Evolutionary conservation across 768 basidiomycete species (phyloP).

Genomic region (Leccinum subgranulosum): DNA sequence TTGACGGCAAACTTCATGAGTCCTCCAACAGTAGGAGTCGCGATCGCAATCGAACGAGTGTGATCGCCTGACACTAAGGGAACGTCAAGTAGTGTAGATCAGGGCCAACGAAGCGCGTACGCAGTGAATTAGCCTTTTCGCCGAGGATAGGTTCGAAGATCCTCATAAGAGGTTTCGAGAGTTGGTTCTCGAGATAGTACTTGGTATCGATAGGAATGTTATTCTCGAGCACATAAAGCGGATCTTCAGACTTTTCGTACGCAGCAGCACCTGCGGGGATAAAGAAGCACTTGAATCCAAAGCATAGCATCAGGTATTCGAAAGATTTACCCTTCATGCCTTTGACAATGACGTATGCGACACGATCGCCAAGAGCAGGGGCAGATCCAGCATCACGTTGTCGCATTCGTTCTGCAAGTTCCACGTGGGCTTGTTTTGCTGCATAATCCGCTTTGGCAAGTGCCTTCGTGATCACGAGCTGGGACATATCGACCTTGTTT

Average conservation of each 20-base stretch:
- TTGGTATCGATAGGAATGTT: constrained; percentile 97
- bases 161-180: constrained; percentile 93
- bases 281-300: background rate
- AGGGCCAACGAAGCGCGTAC: constrained; percentile 43
- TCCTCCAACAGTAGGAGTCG: constrained; percentile 94
- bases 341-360: constrained; percentile 98
- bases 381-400: constrained; percentile 97
- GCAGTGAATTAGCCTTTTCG: constrained; percentile 79
- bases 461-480: constrained; percentile 98
- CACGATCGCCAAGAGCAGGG: constrained; percentile 96
- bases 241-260: constrained; percentile 98
- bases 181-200: constrained; percentile 97
- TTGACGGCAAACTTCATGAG: constrained; percentile 99
- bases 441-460: constrained; percentile 90
- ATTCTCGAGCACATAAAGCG: constrained; percentile 95
- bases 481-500: constrained; percentile 98
- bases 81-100: constrained; percentile 2
- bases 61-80: constrained; percentile 89
- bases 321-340: constrained; percentile 75
- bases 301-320: background rate
- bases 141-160: constrained; percentile 98
- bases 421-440: constrained; percentile 95
- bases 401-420: constrained; percentile 93
- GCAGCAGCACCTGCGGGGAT: constrained; percentile 78
- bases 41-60: constrained; percentile 92